Percentiles rank a stretch among this genome's conserved stretches.
Evolutionary conservation across 768 basidiomycete species (phyloP).

Genomic region (Inosperma sp.): DNA sequence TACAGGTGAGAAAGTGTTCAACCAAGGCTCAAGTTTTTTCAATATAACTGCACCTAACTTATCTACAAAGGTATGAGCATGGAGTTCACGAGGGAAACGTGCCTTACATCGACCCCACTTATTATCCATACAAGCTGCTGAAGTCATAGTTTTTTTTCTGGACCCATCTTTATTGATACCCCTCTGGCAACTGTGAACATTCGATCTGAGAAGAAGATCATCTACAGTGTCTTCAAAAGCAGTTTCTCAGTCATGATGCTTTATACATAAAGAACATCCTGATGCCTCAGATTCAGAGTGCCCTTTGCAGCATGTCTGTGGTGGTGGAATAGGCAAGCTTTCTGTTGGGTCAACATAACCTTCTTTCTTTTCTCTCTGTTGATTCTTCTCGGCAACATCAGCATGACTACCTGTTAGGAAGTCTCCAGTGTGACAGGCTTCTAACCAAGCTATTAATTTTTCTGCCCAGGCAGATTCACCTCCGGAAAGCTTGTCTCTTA

Average conservation of each 20-base stretch:
- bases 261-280: conserved; percentile 17
- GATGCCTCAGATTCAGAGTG: neutral
- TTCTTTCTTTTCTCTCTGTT: neutral
- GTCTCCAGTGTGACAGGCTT: conserved; percentile 28
- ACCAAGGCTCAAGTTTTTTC: conserved; percentile 32
- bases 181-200: conserved; percentile 27
- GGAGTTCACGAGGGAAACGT: conserved; percentile 29
- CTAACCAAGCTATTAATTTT: conserved; percentile 29
- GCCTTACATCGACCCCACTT: conserved; percentile 28
- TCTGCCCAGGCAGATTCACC: conserved; percentile 23
- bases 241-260: conserved; percentile 15
- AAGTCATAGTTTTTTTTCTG: neutral
- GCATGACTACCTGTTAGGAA: conserved; percentile 23
- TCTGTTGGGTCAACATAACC: conserved; percentile 22
- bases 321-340: conserved; percentile 23
- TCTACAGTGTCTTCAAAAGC: conserved; percentile 21
- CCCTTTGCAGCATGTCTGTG: conserved; percentile 7
- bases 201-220: conserved; percentile 26
- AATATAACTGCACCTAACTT: conserved; percentile 23
- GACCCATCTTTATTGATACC: neutral
- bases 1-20: conserved; percentile 32
- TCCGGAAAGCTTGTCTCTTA: conserved; percentile 23
- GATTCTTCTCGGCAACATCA: conserved; percentile 10
- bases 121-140: conserved; percentile 26
- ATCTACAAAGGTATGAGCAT: conserved; percentile 20